Conservation (phyloP, 129 eudicot species). For the Flaveria robusta region DNA sequence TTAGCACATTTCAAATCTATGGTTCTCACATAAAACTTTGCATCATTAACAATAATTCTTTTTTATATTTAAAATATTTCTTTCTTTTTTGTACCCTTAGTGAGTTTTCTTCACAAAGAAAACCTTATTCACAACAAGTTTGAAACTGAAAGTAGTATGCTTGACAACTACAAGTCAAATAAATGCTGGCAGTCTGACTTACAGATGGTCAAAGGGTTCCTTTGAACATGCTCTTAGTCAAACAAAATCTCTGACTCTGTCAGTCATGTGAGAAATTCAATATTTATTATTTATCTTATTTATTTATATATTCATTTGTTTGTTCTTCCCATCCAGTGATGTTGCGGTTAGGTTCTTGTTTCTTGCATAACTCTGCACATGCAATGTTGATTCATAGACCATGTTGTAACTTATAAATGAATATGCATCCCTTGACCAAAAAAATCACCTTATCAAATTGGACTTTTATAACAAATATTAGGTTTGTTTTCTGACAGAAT, state of each 20-base stretch:
- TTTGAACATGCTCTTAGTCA: conserved; percentile 28
- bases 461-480: conserved; percentile 56
- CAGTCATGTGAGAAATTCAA: conserved; percentile 33
- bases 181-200: conserved; percentile 14
- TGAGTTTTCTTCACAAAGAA: neutral
- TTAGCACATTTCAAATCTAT: neutral
- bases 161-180: conserved; percentile 19
- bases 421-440: conserved; percentile 37
- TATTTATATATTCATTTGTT: conserved; percentile 5
- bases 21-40: neutral
- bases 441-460: conserved; percentile 38
- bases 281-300: conserved; percentile 6
- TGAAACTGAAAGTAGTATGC: conserved; percentile 4
- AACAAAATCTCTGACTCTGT: conserved; percentile 36
- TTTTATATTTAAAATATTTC: neutral
- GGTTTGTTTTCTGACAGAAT: conserved; percentile 64
- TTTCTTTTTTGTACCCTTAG: neutral
- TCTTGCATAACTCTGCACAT: conserved; percentile 63
- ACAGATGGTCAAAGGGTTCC: conserved; percentile 25
- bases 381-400: conserved; percentile 74
- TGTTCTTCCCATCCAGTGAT: conserved; percentile 43
- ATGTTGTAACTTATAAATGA: conserved; percentile 51
- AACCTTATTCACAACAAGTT: conserved; percentile 5
- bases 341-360: conserved; percentile 45
- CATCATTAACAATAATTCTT: neutral